Evolutionary conservation across 2,329 filamentous ascomycete genomes (phyloP).

Genomic region (Colletotrichum tanaceti): DNA sequence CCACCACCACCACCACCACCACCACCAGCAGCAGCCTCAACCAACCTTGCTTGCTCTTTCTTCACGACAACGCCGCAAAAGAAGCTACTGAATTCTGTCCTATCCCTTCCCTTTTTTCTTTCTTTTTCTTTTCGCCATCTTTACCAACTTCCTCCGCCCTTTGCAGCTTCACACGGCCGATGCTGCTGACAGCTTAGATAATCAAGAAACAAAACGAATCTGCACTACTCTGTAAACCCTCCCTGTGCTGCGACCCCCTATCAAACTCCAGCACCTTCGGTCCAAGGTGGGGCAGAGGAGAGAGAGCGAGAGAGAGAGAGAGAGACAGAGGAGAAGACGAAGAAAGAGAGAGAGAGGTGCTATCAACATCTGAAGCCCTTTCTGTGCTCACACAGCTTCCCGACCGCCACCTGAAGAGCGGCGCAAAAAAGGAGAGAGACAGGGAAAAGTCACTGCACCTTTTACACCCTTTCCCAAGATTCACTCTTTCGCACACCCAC

Average conservation of each 20-base stretch:
- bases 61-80: conserved; percentile 6
- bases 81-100: neutral
- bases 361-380: conserved; percentile 23
- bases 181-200: neutral
- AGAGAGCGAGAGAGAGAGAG: neutral
- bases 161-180: no score
- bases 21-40: conserved; percentile 5
- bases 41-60: conserved; percentile 8
- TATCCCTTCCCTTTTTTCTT: neutral
- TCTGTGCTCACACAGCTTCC: conserved; percentile 6
- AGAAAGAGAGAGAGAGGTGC: conserved; percentile 15
- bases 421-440: no score
- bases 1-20: no score
- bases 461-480: neutral
- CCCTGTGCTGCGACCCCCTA: conserved; percentile 19
- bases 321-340: neutral
- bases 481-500: neutral
- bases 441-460: neutral
- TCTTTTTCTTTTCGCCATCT: no score
- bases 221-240: conserved; percentile 34
- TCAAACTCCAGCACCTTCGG: conserved; percentile 24
- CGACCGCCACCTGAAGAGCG: conserved; percentile 24
- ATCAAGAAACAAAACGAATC: neutral
- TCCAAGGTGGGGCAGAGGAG: conserved; percentile 35
- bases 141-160: no score